A percentile compares a stretch with the other conserved stretches of the same genome.
phyloP scores from a whole-genome alignment of 768 basidiomycete species.

The Cyclocybe cylindracea region DNA sequence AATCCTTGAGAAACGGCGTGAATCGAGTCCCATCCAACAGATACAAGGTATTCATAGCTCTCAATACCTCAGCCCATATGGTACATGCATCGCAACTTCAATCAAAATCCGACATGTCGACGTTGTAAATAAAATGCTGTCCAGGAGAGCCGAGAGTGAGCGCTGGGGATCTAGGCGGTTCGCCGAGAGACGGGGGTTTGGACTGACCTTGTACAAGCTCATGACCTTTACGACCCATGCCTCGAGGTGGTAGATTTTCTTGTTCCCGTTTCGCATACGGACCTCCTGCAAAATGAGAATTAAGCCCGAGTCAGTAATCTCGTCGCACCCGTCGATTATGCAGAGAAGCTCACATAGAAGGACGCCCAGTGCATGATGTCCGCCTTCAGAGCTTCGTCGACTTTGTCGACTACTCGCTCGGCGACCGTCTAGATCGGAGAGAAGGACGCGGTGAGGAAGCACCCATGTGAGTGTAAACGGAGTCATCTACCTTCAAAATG shows the following conservation, averaged over 20 bases:
- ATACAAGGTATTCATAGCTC: neutral
- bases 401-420: slow-evolving; percentile 80
- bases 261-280: slow-evolving; percentile 87
- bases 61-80: neutral
- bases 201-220: slow-evolving; percentile 79
- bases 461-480: neutral
- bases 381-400: slow-evolving; percentile 87
- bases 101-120: slow-evolving; percentile 63
- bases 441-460: neutral
- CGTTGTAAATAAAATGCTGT: slow-evolving; percentile 63
- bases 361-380: slow-evolving; percentile 99
- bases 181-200: neutral
- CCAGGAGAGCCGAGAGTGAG: slow-evolving; percentile 4
- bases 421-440: slow-evolving; percentile 73
- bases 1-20: neutral
- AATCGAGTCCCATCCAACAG: neutral
- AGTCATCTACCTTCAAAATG: slow-evolving; percentile 74
- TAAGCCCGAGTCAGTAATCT: neutral
- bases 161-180: neutral
- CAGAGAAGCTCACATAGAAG: slow-evolving; percentile 68
- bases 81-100: slow-evolving; percentile 19
- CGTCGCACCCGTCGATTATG: neutral
- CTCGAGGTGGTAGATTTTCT: slow-evolving; percentile 95
- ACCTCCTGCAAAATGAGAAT: slow-evolving; percentile 61
- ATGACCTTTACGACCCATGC: slow-evolving; percentile 98